Evolutionary conservation across 768 basidiomycete genomes (phyloP).

Genomic region (Porphyrellus cyaneotinctus): DNA sequence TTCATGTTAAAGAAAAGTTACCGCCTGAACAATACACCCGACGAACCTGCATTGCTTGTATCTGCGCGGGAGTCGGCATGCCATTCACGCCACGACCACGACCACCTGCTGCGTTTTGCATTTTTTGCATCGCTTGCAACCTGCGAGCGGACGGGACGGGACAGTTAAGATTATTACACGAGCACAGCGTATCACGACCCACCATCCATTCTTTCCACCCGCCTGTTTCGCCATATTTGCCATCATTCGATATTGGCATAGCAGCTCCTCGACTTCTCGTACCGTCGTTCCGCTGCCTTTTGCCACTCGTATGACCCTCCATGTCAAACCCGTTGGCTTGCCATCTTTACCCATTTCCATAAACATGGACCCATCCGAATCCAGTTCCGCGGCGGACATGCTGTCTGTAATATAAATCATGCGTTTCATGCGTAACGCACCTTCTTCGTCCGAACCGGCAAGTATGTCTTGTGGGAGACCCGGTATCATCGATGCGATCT

Average conservation of each 20-base stretch:
- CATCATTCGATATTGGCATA: conserved; percentile 99
- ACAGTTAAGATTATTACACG: conserved; percentile 4
- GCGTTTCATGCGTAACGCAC: conserved; percentile 84
- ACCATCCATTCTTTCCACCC: conserved; percentile 96
- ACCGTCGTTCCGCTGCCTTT: conserved; percentile 92
- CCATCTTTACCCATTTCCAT: conserved; percentile 81
- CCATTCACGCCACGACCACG: conserved; percentile 84
- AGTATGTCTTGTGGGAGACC: conserved; percentile 90
- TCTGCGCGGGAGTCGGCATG: conserved; percentile 89
- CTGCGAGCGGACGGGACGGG: conserved; percentile 30
- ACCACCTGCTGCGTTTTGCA: conserved; percentile 83
- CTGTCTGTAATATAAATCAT: conserved; percentile 99
- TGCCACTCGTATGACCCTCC: conserved; percentile 87
- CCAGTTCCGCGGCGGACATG: conserved; percentile 90
- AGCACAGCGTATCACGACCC: conserved; percentile 21
- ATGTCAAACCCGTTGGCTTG: conserved; percentile 82
- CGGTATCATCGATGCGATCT: conserved; percentile 98
- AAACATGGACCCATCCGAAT: conserved; percentile 91
- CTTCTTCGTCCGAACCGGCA: conserved; percentile 92
- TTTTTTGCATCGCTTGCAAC: conserved; percentile 88
- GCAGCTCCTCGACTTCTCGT: conserved; percentile 94
- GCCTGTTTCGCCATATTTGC: conserved; percentile 98
- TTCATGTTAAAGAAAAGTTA: conserved; percentile 5
- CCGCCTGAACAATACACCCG: background rate
- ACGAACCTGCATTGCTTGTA: conserved; percentile 88